Evolutionary conservation across 306 rosid genomes (phyloP).

Genomic region (Prunus campanulata): DNA sequence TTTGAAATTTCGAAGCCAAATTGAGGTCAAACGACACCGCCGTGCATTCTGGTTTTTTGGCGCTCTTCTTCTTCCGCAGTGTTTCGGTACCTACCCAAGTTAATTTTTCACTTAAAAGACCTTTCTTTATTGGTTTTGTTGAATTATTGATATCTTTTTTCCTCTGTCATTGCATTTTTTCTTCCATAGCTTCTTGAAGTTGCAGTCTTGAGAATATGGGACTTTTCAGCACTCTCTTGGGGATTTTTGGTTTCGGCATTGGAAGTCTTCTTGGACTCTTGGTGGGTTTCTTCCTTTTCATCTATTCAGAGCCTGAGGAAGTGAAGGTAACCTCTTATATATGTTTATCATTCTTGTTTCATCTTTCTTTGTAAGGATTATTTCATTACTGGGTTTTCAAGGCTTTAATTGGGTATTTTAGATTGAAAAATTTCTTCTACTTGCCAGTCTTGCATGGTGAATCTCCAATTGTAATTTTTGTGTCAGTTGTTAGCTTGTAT

Average conservation of each 20-base stretch:
- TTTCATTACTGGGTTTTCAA: neutral
- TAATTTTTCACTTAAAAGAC: neutral
- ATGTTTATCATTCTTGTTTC: neutral
- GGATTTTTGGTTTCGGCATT: conserved; percentile 56
- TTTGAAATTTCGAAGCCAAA: neutral
- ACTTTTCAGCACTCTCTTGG: conserved; percentile 46
- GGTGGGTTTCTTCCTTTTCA: conserved; percentile 65
- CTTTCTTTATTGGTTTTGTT: neutral
- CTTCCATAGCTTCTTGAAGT: neutral
- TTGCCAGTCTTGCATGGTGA: neutral
- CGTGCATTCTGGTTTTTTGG: neutral
- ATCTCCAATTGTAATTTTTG: neutral
- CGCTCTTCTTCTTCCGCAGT: neutral
- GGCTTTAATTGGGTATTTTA: neutral
- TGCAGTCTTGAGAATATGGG: conserved; percentile 39
- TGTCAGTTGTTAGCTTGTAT: neutral
- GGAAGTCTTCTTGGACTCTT: conserved; percentile 65
- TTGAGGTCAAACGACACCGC: neutral
- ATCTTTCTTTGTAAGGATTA: neutral
- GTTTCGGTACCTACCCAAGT: neutral
- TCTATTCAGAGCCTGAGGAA: conserved; percentile 51
- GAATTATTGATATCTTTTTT: neutral
- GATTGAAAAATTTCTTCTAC: neutral
- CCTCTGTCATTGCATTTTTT: neutral
- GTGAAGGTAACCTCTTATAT: conserved; percentile 42